Percentiles rank a stretch among this genome's conserved stretches.
phyloP scores from a whole-genome alignment of 331 rosid species.

The Pyracantha coccinea region DNA sequence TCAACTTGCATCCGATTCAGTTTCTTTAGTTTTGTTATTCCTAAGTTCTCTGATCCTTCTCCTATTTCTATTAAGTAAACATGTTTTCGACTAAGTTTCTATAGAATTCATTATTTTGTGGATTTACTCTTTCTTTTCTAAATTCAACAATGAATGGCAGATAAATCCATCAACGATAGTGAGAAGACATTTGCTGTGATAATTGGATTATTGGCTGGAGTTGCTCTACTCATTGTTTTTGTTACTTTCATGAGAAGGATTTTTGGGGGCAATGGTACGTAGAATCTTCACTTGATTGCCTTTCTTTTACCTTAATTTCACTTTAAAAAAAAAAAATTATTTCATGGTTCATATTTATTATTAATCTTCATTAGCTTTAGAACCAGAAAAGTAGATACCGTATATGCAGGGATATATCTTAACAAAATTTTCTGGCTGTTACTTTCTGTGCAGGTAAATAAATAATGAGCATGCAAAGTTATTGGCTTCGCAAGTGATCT shows the following conservation, averaged over 20 bases:
- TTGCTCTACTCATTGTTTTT: conserved; percentile 60
- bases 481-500: conserved; percentile 1
- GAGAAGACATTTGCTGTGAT: conserved; percentile 81
- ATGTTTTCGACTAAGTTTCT: background rate
- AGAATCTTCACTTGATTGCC: background rate
- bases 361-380: background rate
- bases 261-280: conserved; percentile 41
- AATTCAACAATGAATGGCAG: conserved; percentile 19
- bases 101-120: background rate
- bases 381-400: background rate
- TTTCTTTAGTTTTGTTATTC: background rate
- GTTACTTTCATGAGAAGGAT: conserved; percentile 57
- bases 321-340: background rate
- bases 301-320: background rate
- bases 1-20: background rate
- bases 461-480: background rate
- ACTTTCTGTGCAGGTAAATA: conserved; percentile 15
- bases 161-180: conserved; percentile 32
- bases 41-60: background rate
- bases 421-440: background rate
- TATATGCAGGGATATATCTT: background rate
- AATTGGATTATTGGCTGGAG: conserved; percentile 70
- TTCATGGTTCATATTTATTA: background rate
- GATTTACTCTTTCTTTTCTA: background rate
- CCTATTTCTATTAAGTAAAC: background rate